Conservation (phyloP, 169 alveolate genomes). For the Perkinsus chesapeaki region DNA sequence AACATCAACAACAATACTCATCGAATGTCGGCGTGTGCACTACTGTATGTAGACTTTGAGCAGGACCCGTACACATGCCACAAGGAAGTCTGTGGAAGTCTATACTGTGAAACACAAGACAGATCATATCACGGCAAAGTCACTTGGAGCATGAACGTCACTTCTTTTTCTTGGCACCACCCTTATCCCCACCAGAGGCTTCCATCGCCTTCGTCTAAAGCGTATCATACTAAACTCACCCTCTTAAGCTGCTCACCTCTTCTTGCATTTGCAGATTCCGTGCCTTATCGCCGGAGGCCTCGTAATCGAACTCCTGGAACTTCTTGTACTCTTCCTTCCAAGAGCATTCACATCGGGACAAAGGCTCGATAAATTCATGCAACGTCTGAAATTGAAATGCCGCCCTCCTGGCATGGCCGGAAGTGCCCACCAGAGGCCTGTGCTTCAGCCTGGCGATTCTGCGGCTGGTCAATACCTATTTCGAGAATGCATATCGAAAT, state of each 20-base stretch:
- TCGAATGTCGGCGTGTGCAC: too few relatives aligned
- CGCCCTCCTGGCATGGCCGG: neutral
- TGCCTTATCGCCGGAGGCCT: slow-evolving; percentile 16
- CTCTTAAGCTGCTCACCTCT: too few relatives aligned
- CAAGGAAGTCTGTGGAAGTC: too few relatives aligned
- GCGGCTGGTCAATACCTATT: neutral
- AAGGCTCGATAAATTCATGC: slow-evolving; percentile 18
- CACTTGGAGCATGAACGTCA: neutral
- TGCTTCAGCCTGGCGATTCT: neutral
- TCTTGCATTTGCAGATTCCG: neutral
- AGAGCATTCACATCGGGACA: slow-evolving; percentile 31
- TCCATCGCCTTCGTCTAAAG: neutral
- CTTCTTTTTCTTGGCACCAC: neutral
- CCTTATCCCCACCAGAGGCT: neutral
- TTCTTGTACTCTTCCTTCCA: slow-evolving; percentile 24
- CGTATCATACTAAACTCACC: too few relatives aligned
- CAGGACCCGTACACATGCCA: too few relatives aligned
- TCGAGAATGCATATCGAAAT: neutral
- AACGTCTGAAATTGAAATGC: slow-evolving; percentile 8
- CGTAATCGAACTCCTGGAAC: slow-evolving; percentile 10
- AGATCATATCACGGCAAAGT: neutral
- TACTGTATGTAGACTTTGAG: too few relatives aligned
- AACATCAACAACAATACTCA: too few relatives aligned
- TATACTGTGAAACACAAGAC: neutral
- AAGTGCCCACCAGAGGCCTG: neutral